Evolutionary conservation across 2,329 filamentous ascomycete species (phyloP).

Genomic region (Pseudocercospora musae): DNA sequence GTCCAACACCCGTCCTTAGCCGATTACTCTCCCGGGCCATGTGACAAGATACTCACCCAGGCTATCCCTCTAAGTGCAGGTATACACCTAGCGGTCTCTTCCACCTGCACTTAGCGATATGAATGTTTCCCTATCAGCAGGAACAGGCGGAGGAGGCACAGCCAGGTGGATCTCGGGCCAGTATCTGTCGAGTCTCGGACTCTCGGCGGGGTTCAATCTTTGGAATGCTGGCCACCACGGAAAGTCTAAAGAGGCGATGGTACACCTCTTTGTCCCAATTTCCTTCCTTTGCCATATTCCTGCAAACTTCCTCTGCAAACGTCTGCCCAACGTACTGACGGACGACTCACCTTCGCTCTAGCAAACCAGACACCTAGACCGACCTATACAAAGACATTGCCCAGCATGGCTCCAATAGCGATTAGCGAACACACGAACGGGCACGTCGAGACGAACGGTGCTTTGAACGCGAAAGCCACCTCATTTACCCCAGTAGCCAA

Average conservation of each 20-base stretch:
- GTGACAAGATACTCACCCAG: neutral
- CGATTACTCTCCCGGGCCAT: neutral
- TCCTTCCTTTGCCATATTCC: neutral
- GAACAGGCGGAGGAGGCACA: conserved; percentile 2
- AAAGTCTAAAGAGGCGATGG: neutral
- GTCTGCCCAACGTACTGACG: neutral
- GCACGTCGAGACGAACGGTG: conserved; percentile 22
- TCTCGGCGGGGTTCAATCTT: neutral
- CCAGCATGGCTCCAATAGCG: conserved; percentile 38
- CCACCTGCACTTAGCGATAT: neutral
- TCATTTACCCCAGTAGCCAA: conserved; percentile 41
- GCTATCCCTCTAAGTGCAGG: conserved; percentile 20
- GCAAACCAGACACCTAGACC: neutral
- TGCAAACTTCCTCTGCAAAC: neutral
- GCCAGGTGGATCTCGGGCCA: neutral
- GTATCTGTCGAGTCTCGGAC: neutral
- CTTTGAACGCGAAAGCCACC: conserved; percentile 41
- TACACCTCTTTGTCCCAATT: neutral
- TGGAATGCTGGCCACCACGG: neutral
- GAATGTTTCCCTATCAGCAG: conserved; percentile 4
- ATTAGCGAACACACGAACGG: conserved; percentile 29
- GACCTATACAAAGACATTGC: neutral
- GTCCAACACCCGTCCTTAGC: neutral
- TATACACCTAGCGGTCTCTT: conserved; percentile 4
- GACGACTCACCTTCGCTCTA: neutral